Evolutionary conservation across 257 asterid genomes (phyloP).

Genomic region (Solanum tacnaense): DNA sequence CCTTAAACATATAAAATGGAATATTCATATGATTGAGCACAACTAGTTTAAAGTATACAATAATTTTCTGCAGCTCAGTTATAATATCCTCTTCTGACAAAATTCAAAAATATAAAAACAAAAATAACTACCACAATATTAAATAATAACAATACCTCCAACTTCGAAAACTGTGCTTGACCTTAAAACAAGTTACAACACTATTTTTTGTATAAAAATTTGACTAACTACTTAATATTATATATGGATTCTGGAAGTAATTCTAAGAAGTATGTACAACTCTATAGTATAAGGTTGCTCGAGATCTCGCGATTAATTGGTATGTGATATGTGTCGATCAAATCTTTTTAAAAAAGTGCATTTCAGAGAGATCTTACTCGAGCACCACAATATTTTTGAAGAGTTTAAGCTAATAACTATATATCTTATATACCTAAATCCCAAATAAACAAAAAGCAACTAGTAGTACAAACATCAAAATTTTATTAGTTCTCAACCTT

Average conservation of each 20-base stretch:
- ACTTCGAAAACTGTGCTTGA: too few relatives aligned
- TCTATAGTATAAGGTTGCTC: background rate
- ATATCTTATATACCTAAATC: background rate
- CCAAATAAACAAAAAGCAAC: background rate
- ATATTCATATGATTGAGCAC: background rate
- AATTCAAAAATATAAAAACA: background rate
- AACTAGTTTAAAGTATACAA: background rate
- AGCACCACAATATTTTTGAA: background rate
- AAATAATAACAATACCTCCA: background rate
- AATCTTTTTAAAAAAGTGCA: background rate
- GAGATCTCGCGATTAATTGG: rapidly evolving
- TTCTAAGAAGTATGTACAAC: background rate
- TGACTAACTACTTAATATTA: background rate
- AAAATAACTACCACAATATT: background rate
- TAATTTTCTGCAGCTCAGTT: background rate
- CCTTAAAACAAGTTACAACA: too few relatives aligned
- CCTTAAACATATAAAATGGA: background rate
- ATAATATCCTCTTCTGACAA: background rate
- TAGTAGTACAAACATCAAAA: background rate
- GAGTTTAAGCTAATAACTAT: background rate
- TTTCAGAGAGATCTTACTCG: rapidly evolving
- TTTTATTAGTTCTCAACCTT: background rate
- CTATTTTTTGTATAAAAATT: background rate
- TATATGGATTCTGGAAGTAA: background rate
- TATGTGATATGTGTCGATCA: rapidly evolving